Conservation (phyloP, 2,329 filamentous ascomycete genomes). For the Xylogone sp. region DNA sequence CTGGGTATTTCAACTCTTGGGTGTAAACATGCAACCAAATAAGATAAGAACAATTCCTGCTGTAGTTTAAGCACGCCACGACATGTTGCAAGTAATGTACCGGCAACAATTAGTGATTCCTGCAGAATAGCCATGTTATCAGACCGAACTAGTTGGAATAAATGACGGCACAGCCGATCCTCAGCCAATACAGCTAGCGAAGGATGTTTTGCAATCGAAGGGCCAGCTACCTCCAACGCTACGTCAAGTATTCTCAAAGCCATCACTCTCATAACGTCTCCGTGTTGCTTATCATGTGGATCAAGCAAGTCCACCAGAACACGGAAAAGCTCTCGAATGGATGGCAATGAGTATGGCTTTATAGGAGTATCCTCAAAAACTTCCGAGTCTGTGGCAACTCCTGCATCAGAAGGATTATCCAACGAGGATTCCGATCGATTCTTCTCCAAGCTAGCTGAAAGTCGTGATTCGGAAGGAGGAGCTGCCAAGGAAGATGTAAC, state of each 20-base stretch:
- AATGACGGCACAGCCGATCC: slow-evolving; percentile 86
- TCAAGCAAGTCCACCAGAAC: slow-evolving; percentile 92
- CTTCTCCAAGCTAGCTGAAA: slow-evolving; percentile 40
- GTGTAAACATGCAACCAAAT: slow-evolving; percentile 89
- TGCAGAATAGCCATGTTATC: slow-evolving; percentile 95
- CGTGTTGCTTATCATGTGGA: slow-evolving; percentile 87
- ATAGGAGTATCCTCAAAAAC: slow-evolving; percentile 47
- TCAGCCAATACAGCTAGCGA: slow-evolving; percentile 83
- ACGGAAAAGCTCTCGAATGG: slow-evolving; percentile 89
- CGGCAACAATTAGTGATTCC: slow-evolving; percentile 86
- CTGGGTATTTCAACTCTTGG: slow-evolving; percentile 90
- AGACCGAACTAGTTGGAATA: slow-evolving; percentile 93
- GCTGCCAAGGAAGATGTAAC: slow-evolving; percentile 49
- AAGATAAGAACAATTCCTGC: slow-evolving; percentile 93
- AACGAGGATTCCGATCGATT: slow-evolving; percentile 17
- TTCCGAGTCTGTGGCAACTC: slow-evolving; percentile 24
- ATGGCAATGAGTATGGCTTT: slow-evolving; percentile 88
- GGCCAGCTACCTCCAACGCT: slow-evolving; percentile 90
- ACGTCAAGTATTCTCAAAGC: slow-evolving; percentile 95
- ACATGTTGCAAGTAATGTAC: slow-evolving; percentile 87
- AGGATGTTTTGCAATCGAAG: slow-evolving; percentile 90
- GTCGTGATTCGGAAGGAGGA: slow-evolving; percentile 27
- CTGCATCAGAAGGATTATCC: slow-evolving; percentile 21
- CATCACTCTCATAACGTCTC: slow-evolving; percentile 96
- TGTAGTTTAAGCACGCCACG: slow-evolving; percentile 88